A percentile compares a stretch with the other conserved stretches of the same genome.
phyloP scores from a whole-genome alignment of 768 basidiomycete genomes.

The Paxillus involutus region DNA sequence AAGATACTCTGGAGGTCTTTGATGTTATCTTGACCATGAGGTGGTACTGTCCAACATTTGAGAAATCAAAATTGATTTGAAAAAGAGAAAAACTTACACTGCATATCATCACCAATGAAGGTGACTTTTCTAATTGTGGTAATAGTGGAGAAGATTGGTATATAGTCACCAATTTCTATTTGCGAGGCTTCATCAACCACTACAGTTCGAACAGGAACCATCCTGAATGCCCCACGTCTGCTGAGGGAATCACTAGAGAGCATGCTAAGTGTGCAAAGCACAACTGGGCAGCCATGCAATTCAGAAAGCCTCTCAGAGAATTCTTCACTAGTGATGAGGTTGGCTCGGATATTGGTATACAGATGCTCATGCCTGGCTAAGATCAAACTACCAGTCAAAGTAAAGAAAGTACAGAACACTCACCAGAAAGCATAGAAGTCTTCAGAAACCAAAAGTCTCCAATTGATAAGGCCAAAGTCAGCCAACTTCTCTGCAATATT shows the following conservation, averaged over 20 bases:
- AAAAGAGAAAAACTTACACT: constrained; percentile 43
- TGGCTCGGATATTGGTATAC: constrained; percentile 46
- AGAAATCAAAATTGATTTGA: constrained; percentile 28
- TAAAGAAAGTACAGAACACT: constrained; percentile 16
- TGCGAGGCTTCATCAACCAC: constrained; percentile 70
- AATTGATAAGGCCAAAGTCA: constrained; percentile 51
- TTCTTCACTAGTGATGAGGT: constrained; percentile 53
- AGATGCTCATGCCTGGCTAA: constrained; percentile 78
- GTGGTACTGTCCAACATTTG: constrained; percentile 58
- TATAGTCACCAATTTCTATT: constrained; percentile 58
- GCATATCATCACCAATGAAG: constrained; percentile 69
- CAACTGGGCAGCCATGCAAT: constrained; percentile 48
- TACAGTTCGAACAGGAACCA: constrained; percentile 44
- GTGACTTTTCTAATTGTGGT: constrained; percentile 48
- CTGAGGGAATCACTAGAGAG: constrained; percentile 43
- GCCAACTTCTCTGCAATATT: constrained; percentile 83
- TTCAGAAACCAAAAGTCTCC: constrained; percentile 69
- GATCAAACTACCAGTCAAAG: constrained; percentile 4
- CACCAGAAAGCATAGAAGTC: constrained; percentile 71
- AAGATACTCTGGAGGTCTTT: constrained; percentile 71
- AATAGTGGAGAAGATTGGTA: constrained; percentile 34
- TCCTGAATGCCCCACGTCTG: constrained; percentile 19
- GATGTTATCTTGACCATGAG: constrained; percentile 72
- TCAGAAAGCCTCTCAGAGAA: constrained; percentile 31
- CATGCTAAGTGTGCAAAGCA: constrained; percentile 80